Percentiles rank a stretch among this genome's conserved stretches.
Evolutionary conservation across 305 asterid species (phyloP).

Genomic region (Solanum aculeatissimum): DNA sequence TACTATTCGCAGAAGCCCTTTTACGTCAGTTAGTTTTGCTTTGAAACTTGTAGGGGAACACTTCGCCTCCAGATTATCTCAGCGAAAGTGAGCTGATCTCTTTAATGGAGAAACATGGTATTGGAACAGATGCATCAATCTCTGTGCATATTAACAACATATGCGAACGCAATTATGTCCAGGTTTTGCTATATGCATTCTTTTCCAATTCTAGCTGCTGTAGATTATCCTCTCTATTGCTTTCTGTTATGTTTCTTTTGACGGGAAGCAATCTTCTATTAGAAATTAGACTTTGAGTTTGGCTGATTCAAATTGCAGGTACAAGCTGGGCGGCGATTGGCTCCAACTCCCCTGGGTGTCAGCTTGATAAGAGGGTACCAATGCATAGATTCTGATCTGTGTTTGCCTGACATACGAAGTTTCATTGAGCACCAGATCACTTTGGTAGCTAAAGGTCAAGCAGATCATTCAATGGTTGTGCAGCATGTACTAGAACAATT

Average conservation of each 20-base stretch:
- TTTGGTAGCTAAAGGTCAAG: slow-evolving; percentile 91
- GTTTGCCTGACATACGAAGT: slow-evolving; percentile 86
- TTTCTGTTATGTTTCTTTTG: neutral
- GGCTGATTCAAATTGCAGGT: slow-evolving; percentile 37
- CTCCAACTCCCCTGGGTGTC: slow-evolving; percentile 83
- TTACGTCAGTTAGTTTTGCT: neutral
- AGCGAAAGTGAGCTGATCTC: slow-evolving; percentile 88
- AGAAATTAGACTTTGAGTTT: neutral
- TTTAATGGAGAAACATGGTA: slow-evolving; percentile 81
- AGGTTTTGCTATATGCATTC: slow-evolving; percentile 36
- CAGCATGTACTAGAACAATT: slow-evolving; percentile 78
- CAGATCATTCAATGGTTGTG: slow-evolving; percentile 67
- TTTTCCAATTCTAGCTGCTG: neutral
- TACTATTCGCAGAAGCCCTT: neutral
- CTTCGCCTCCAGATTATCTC: slow-evolving; percentile 74
- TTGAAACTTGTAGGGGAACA: slow-evolving; percentile 51
- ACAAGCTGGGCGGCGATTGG: slow-evolving; percentile 73
- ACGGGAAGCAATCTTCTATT: neutral
- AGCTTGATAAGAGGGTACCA: slow-evolving; percentile 92
- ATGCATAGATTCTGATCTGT: slow-evolving; percentile 80
- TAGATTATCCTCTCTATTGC: neutral
- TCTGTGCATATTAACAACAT: slow-evolving; percentile 89
- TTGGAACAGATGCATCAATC: slow-evolving; percentile 92
- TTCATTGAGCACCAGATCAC: slow-evolving; percentile 86
- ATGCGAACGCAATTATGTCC: slow-evolving; percentile 80